phyloP scores from a whole-genome alignment of 2,329 filamentous ascomycete species.

The Cyphellophora attinorum region DNA sequence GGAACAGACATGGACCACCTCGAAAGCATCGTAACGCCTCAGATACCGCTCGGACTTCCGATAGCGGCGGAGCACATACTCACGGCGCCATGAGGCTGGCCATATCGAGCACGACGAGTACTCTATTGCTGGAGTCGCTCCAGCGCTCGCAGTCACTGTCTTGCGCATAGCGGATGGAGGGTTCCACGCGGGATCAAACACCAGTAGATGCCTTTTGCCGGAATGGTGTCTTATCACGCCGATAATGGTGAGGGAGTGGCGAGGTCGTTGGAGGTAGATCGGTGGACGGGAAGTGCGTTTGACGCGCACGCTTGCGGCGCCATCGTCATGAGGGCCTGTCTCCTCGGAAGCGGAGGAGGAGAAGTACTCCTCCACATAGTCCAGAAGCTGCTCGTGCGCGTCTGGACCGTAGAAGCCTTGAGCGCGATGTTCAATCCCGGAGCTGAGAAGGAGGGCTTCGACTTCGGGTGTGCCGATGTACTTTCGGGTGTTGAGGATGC shows the following conservation, averaged over 20 bases:
- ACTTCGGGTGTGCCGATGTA: slow-evolving; percentile 94
- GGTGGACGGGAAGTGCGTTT: slow-evolving; percentile 42
- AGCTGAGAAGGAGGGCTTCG: slow-evolving; percentile 63
- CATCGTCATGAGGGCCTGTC: too few species aligned
- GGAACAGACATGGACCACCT: neutral
- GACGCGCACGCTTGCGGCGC: slow-evolving; percentile 23
- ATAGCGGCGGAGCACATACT: neutral
- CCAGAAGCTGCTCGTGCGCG: slow-evolving; percentile 47
- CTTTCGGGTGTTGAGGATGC: slow-evolving; percentile 78
- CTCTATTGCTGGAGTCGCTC: too few species aligned
- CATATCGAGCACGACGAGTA: too few species aligned
- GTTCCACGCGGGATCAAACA: neutral
- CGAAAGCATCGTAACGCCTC: neutral
- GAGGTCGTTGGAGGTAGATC: slow-evolving; percentile 80
- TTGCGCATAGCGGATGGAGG: neutral
- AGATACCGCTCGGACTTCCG: neutral
- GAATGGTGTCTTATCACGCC: slow-evolving; percentile 59
- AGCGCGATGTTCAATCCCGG: slow-evolving; percentile 60
- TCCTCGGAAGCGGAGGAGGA: too few species aligned
- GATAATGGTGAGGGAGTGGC: slow-evolving; percentile 84
- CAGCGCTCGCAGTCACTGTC: too few species aligned
- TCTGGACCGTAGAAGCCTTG: slow-evolving; percentile 45
- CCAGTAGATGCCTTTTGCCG: neutral
- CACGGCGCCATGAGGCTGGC: neutral
- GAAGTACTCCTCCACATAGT: slow-evolving; percentile 70